Evolutionary conservation across 2,329 filamentous ascomycete species (phyloP).

Genomic region (Niveomyces coronatus): DNA sequence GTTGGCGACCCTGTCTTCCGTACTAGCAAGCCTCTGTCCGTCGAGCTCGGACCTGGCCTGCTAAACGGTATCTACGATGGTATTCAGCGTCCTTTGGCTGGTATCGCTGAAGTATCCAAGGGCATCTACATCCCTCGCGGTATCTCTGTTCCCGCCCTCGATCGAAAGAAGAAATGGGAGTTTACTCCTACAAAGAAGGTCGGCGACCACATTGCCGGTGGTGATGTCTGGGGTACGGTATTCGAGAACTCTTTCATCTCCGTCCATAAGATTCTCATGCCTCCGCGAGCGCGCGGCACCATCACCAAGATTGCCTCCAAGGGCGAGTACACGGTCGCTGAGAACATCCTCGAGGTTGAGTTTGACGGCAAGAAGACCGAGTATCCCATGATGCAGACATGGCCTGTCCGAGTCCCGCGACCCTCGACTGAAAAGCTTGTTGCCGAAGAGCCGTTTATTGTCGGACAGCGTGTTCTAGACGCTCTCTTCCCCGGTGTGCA

Average conservation of each 20-base stretch:
- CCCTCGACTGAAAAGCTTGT: constrained; percentile 87
- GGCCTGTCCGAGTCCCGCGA: constrained; percentile 93
- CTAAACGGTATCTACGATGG: constrained; percentile 99
- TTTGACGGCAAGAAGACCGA: constrained; percentile 94
- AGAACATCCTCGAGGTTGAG: constrained; percentile 91
- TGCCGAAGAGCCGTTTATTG: constrained; percentile 83
- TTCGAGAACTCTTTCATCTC: constrained; percentile 93
- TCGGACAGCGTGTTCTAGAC: constrained; percentile 93
- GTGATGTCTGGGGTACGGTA: constrained; percentile 90
- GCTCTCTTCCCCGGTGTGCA: constrained; percentile 93
- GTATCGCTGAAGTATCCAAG: constrained; percentile 65
- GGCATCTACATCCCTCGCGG: constrained; percentile 98
- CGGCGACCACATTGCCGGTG: constrained; percentile 92
- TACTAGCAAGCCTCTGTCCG: constrained; percentile 91
- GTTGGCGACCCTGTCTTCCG: constrained; percentile 87
- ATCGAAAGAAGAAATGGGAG: constrained; percentile 91
- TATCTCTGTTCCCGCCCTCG: constrained; percentile 76
- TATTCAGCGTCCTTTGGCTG: constrained; percentile 88
- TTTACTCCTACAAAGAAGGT: constrained; percentile 89
- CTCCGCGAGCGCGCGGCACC: constrained; percentile 78
- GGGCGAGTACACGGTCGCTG: constrained; percentile 86
- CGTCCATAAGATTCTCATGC: constrained; percentile 87
- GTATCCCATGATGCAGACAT: constrained; percentile 97
- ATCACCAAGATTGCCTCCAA: constrained; percentile 86
- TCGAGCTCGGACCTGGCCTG: constrained; percentile 91